Conservation (phyloP, 2,329 filamentous ascomycete genomes). For the Didymella pomorum region DNA sequence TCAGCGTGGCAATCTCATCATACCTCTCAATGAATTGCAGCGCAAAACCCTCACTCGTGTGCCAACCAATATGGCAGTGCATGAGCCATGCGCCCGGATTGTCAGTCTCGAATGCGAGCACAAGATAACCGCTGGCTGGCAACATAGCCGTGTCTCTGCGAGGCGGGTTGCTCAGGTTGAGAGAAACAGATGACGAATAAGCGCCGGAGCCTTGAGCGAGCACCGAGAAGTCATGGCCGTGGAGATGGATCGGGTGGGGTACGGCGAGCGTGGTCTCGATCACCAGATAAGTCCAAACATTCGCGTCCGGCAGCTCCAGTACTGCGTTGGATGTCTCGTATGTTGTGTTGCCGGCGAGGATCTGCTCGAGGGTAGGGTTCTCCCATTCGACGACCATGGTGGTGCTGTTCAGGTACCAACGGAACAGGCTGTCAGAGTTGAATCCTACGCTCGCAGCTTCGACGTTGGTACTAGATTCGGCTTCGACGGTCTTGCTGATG, state of each 20-base stretch:
- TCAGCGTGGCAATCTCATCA: conserved; percentile 36
- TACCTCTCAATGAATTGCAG: conserved; percentile 45
- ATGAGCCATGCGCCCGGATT: conserved; percentile 51
- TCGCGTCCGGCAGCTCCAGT: conserved; percentile 30
- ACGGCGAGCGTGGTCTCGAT: conserved; percentile 50
- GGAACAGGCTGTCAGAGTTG: conserved; percentile 49
- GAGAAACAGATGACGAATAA: conserved; percentile 22
- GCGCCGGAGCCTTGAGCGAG: conserved; percentile 40
- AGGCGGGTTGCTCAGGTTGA: conserved; percentile 45
- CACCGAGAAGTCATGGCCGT: conserved; percentile 47
- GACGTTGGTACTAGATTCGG: conserved; percentile 33
- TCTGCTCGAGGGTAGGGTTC: conserved; percentile 50
- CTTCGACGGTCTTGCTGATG: conserved; percentile 46
- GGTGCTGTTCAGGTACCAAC: conserved; percentile 53
- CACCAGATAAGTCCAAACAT: conserved; percentile 53
- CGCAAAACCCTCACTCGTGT: conserved; percentile 46
- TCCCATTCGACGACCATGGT: conserved; percentile 51
- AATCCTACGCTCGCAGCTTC: conserved; percentile 44
- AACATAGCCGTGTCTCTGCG: conserved; percentile 46
- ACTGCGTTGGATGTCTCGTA: conserved; percentile 44
- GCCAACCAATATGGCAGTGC: conserved; percentile 52
- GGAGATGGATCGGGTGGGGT: conserved; percentile 43
- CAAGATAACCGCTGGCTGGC: conserved; percentile 43
- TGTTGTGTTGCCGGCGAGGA: conserved; percentile 45
- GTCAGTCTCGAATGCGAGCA: conserved; percentile 47